These are phyloP conservation scores for Urochloa ruziziensis DNA, from an alignment of 176 grass and related monocot genomes.

Conservation along the genomic window DNA sequence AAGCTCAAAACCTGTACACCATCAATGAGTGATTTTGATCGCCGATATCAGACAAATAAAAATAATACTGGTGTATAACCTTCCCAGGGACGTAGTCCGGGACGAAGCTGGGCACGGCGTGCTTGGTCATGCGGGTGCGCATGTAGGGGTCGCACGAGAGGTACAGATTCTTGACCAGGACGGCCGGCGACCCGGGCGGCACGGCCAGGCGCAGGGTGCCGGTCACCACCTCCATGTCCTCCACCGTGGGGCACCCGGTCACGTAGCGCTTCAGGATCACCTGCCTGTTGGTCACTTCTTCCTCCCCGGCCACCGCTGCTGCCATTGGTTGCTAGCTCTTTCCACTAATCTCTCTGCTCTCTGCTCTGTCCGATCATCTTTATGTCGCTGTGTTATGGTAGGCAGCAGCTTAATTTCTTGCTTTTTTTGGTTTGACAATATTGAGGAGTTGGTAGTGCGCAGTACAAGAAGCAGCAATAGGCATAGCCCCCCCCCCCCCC, in stretches of 20 bases:
- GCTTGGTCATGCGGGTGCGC: conserved; percentile 50
- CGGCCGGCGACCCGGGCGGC: background rate
- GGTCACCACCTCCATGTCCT: conserved; percentile 45
- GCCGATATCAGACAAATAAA: too few relatives aligned
- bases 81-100: conserved; percentile 31
- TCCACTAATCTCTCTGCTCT: too few relatives aligned
- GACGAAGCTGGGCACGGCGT: conserved; percentile 14
- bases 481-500: too few relatives aligned
- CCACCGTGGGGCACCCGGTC: conserved; percentile 30
- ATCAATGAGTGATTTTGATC: too few relatives aligned
- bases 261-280: conserved; percentile 56
- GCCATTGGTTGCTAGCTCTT: background rate
- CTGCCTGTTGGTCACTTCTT: conserved; percentile 40
- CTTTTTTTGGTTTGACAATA: too few relatives aligned
- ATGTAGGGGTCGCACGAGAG: conserved; percentile 75
- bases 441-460: too few relatives aligned
- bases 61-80: background rate
- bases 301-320: background rate
- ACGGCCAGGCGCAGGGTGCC: background rate
- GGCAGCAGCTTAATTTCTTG: too few relatives aligned
- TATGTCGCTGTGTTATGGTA: too few relatives aligned
- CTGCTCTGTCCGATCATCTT: too few relatives aligned
- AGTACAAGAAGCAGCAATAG: too few relatives aligned
- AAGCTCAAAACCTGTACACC: too few relatives aligned
- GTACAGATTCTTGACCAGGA: conserved; percentile 65